Evolutionary conservation across 2,329 filamentous ascomycete species (phyloP).

Genomic region (Penicillium sclerotiorum): DNA sequence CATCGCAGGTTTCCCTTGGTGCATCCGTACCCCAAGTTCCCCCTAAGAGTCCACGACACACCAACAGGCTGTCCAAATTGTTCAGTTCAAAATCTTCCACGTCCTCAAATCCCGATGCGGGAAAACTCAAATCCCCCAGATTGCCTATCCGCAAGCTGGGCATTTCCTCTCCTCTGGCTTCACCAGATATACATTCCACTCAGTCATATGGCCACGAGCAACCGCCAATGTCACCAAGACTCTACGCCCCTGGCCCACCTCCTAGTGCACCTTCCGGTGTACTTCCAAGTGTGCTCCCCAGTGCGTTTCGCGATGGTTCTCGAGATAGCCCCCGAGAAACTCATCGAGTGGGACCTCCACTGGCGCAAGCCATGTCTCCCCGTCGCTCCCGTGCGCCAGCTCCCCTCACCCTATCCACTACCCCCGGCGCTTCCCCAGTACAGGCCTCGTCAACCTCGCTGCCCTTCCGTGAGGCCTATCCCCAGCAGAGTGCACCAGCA

Average conservation of each 20-base stretch:
- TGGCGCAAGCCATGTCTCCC: slow-evolving; percentile 14
- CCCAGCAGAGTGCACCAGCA: slow-evolving; percentile 46
- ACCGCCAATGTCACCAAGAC: slow-evolving; percentile 59
- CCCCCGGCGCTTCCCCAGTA: slow-evolving; percentile 18
- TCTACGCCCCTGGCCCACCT: slow-evolving; percentile 59
- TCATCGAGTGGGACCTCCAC: slow-evolving; percentile 36
- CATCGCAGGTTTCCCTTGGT: slow-evolving; percentile 25
- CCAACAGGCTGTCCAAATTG: slow-evolving; percentile 42
- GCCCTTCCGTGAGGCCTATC: slow-evolving; percentile 49
- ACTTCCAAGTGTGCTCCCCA: too few species aligned
- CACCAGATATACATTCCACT: slow-evolving; percentile 46
- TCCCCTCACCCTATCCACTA: slow-evolving; percentile 34
- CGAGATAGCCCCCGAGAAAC: slow-evolving; percentile 53
- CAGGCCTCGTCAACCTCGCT: slow-evolving; percentile 34
- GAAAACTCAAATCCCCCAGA: slow-evolving; percentile 48
- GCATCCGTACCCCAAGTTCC: slow-evolving; percentile 17
- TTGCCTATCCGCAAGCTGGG: slow-evolving; percentile 56
- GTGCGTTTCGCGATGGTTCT: too few species aligned
- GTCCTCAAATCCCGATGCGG: slow-evolving; percentile 39
- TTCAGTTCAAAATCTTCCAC: slow-evolving; percentile 41
- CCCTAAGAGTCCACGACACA: slow-evolving; percentile 33
- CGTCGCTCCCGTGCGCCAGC: slow-evolving; percentile 30
- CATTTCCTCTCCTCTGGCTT: slow-evolving; percentile 59
- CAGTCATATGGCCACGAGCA: slow-evolving; percentile 53
- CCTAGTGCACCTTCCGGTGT: slow-evolving; percentile 55